Base-by-base conservation (phyloP, 495 filamentous ascomycete species). In the Talaromyces proteolyticus region DNA sequence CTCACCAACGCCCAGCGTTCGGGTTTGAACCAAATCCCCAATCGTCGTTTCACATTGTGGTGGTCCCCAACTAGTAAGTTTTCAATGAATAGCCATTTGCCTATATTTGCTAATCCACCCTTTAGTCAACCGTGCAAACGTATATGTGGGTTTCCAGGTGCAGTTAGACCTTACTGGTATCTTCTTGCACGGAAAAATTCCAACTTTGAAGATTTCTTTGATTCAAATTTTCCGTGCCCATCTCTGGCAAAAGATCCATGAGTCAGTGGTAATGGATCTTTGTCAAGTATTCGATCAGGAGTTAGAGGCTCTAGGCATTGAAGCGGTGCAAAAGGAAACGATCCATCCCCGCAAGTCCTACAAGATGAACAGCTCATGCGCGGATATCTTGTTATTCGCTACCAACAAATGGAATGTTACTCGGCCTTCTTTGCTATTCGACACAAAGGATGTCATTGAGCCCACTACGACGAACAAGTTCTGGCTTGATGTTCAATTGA, bases 361-460 rank as follows among this genome's bases (percentile, higher is more conserved):
- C 78, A 99, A 99, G 80, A 99, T 99, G 94, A 99, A 99, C 76
- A 96, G 91, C 64, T 97, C 93, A 39, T 99, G 94, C 67, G 94
- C 94, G 14, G 94, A 99, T 70, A 96, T 99, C 55, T 77, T 97
- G 40, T 81, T 99, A 37, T 99, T 99, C 61, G 94, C 94, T 16
- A 95, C 88, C 46, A 93, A 96, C 72, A 99, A 97, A 63, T 99
- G 94, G 94, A 96, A 95, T 55, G 91, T 97, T 38, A 95, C 91
- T 4, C 77, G 88, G 17, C 94, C 94, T 6, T 96, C 93, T 7
- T 75, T 96, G 52, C 75, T 97, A 7, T 95, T 92, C 62, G 93
- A 99, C 56, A 96, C 90, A 38, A 97, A 97, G 72, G 94, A 99
- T 69, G 81, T 85, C 21, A 96, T 96, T 58, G 91, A 94, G 65